Conservation (phyloP, 306 rosid genomes). For the Sicyos edulis region DNA sequence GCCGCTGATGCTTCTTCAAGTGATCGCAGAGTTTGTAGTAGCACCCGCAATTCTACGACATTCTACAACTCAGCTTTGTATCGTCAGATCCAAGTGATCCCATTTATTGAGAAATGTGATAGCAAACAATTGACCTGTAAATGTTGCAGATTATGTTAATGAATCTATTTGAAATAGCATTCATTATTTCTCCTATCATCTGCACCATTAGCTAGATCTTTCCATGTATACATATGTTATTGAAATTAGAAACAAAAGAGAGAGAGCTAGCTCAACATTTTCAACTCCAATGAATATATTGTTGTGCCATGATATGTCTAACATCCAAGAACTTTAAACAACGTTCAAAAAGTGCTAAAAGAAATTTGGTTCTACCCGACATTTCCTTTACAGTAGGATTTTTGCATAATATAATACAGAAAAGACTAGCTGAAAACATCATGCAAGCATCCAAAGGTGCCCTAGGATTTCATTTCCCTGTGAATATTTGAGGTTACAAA, state of each 20-base stretch:
- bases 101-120: constrained; percentile 5
- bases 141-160: constrained; percentile 8
- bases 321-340: neutral
- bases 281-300: neutral
- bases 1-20: constrained; percentile 55
- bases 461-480: neutral
- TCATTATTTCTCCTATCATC: constrained; percentile 9
- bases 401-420: neutral
- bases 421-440: neutral
- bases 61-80: constrained; percentile 88
- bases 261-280: neutral
- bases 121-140: constrained; percentile 13
- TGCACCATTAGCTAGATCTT: neutral
- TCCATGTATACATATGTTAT: neutral
- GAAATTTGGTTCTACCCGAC: neutral
- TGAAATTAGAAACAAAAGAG: neutral
- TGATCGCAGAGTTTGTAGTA: constrained; percentile 68
- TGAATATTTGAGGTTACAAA: neutral
- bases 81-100: constrained; percentile 53
- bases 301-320: neutral
- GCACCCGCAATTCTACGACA: constrained; percentile 74
- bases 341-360: neutral
- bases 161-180: constrained; percentile 4
- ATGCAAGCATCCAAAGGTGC: neutral
- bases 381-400: neutral